These are phyloP conservation scores for Microsporum ferrugineum DNA, from an alignment of 2,329 filamentous ascomycete species.

Conservation along the genomic window DNA sequence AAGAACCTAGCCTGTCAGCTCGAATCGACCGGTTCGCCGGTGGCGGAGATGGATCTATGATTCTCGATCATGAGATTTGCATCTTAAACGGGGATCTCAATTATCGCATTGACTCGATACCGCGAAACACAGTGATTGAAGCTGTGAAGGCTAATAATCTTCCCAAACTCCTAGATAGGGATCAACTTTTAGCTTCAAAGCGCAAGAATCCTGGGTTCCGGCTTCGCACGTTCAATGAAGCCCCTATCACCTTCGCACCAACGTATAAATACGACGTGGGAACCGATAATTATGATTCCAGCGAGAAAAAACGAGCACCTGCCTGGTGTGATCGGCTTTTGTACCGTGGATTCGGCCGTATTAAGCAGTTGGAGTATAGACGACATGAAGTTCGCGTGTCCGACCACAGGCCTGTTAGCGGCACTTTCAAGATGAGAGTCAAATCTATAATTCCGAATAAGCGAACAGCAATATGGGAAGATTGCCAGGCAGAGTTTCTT, in stretches of 20 bases:
- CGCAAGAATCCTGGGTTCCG: slow-evolving; percentile 84
- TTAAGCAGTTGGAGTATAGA: slow-evolving; percentile 78
- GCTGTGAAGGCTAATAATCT: slow-evolving; percentile 74
- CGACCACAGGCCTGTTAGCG: slow-evolving; percentile 88
- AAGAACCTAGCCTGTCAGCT: slow-evolving; percentile 54
- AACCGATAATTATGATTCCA: slow-evolving; percentile 84
- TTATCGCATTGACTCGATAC: slow-evolving; percentile 96
- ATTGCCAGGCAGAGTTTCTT: slow-evolving; percentile 64
- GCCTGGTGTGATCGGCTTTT: slow-evolving; percentile 94
- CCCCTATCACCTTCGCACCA: slow-evolving; percentile 80
- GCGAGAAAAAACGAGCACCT: slow-evolving; percentile 85
- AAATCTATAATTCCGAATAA: slow-evolving; percentile 65
- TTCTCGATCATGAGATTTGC: slow-evolving; percentile 95
- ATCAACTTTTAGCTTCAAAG: slow-evolving; percentile 80
- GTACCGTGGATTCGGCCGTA: slow-evolving; percentile 68
- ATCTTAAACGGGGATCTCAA: slow-evolving; percentile 93
- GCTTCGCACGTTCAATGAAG: slow-evolving; percentile 79
- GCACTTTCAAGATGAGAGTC: slow-evolving; percentile 66
- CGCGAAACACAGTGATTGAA: slow-evolving; percentile 79
- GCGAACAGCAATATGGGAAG: slow-evolving; percentile 56
- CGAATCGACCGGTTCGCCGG: slow-evolving; percentile 72
- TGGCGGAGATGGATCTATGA: slow-evolving; percentile 89
- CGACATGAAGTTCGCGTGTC: slow-evolving; percentile 83
- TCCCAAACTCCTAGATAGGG: slow-evolving; percentile 74
- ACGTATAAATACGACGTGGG: slow-evolving; percentile 99